phyloP scores from a whole-genome alignment of 1,284 basidiomycete genomes.

The Mycosarcoma maydis region DNA sequence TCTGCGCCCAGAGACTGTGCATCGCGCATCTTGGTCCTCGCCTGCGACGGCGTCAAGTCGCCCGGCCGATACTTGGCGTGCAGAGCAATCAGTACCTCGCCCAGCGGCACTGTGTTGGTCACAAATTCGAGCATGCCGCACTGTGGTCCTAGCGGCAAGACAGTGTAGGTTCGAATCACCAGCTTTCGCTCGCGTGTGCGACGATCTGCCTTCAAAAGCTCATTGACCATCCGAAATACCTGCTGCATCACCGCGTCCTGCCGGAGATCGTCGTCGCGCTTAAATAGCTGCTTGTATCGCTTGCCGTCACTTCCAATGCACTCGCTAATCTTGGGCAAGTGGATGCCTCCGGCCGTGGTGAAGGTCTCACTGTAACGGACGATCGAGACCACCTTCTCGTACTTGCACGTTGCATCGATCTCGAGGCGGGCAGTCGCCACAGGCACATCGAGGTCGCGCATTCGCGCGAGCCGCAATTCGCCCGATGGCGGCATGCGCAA shows the following conservation, averaged over 20 bases:
- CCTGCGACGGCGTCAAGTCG: conserved; percentile 42
- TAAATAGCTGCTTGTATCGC: conserved; percentile 88
- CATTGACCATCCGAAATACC: conserved; percentile 89
- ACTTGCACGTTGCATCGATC: conserved; percentile 75
- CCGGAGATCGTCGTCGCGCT: conserved; percentile 86
- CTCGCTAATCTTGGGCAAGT: conserved; percentile 81
- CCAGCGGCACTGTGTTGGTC: conserved; percentile 77
- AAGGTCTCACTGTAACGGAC: conserved; percentile 73
- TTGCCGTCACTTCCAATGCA: conserved; percentile 79
- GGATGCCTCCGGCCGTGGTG: conserved; percentile 79
- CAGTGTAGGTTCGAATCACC: conserved; percentile 83
- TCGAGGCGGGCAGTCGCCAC: conserved; percentile 79
- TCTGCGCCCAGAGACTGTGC: conserved; percentile 27
- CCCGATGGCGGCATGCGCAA: conserved; percentile 34
- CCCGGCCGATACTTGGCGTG: conserved; percentile 70
- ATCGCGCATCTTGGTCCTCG: conserved; percentile 34
- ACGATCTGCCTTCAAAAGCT: conserved; percentile 78
- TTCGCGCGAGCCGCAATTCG: conserved; percentile 31
- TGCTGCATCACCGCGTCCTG: conserved; percentile 99
- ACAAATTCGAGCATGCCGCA: conserved; percentile 94
- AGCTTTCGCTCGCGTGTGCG: conserved; percentile 80
- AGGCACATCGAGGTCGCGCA: conserved; percentile 69
- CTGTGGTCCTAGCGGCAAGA: conserved; percentile 82
- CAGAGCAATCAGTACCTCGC: conserved; percentile 73
- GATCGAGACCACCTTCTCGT: conserved; percentile 72